Evolutionary conservation across 495 filamentous ascomycete species (phyloP).

Genomic region (Aspergillus carlsbadensis): DNA sequence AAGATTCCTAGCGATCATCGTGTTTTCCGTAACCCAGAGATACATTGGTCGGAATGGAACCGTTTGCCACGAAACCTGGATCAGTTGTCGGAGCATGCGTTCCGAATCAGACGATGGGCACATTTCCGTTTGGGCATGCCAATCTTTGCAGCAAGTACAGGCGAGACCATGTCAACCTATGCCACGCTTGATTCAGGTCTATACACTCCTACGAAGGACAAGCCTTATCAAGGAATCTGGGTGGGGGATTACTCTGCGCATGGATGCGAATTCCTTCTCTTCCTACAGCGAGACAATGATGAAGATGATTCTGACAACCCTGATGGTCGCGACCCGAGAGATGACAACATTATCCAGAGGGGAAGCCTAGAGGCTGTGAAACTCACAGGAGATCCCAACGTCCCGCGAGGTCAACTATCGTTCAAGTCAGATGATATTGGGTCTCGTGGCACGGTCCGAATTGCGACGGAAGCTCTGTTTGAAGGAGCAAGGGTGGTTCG

Average conservation of each 20-base stretch:
- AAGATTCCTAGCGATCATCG: constrained; percentile 59
- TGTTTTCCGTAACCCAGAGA: constrained; percentile 23
- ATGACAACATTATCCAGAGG: constrained; percentile 23
- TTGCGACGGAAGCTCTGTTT: constrained; percentile 68
- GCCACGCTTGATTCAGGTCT: constrained; percentile 67
- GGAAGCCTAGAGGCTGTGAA: constrained; percentile 80
- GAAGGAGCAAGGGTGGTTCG: constrained; percentile 71
- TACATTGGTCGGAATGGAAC: constrained; percentile 39
- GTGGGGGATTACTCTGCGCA: constrained; percentile 87
- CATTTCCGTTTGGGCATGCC: constrained; percentile 42
- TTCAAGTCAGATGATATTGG: constrained; percentile 79
- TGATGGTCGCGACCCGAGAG: constrained; percentile 6
- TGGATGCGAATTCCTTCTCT: constrained; percentile 82
- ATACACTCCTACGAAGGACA: constrained; percentile 75
- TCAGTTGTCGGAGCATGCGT: constrained; percentile 61
- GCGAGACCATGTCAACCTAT: constrained; percentile 71
- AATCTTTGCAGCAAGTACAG: constrained; percentile 42
- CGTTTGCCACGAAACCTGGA: constrained; percentile 37
- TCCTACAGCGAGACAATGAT: constrained; percentile 63
- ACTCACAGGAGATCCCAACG: constrained; percentile 84
- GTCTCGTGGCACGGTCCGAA: constrained; percentile 54
- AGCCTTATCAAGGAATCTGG: constrained; percentile 87
- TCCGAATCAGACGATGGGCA: constrained; percentile 74
- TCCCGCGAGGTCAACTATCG: constrained; percentile 80
- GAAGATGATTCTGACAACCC: neutral